phyloP scores from a whole-genome alignment of 495 filamentous ascomycete genomes.

The Neurospora pannonica region DNA sequence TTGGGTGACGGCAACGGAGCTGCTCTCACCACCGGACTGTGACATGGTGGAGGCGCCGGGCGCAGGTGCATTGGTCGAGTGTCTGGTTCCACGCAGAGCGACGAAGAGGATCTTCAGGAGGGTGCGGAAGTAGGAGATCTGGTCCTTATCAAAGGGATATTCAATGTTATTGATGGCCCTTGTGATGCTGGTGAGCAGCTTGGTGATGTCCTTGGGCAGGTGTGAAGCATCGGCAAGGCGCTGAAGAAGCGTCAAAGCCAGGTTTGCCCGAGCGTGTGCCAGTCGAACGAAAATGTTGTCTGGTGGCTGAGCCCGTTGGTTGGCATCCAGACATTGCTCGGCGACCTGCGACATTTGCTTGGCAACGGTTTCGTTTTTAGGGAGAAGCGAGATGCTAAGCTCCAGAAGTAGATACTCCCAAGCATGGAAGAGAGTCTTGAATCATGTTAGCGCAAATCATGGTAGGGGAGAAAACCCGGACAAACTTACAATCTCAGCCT shows the following conservation, averaged over 20 bases:
- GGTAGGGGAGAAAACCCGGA: not conserved
- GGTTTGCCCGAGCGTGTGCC: conserved; percentile 58
- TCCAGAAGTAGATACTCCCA: conserved; percentile 88
- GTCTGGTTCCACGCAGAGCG: conserved; percentile 49
- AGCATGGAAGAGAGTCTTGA: conserved; percentile 64
- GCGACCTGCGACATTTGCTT: conserved; percentile 58
- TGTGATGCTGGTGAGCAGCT: conserved; percentile 57
- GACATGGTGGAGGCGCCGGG: conserved; percentile 9
- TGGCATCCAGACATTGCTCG: conserved; percentile 62
- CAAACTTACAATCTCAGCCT: conserved; percentile 74
- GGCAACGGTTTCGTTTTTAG: conserved; percentile 47
- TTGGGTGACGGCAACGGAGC: conserved; percentile 32
- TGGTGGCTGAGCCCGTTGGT: conserved; percentile 53
- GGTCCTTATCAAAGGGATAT: conserved; percentile 50
- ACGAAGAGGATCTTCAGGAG: conserved; percentile 82
- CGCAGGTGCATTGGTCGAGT: conserved; percentile 14
- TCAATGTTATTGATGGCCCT: conserved; percentile 54
- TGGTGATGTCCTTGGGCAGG: conserved; percentile 49
- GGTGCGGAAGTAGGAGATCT: conserved; percentile 67
- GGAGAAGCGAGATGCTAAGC: conserved; percentile 59
- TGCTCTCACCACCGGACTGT: conserved; percentile 2
- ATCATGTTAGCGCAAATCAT: conserved; percentile 17
- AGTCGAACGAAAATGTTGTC: conserved; percentile 66
- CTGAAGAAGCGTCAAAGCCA: conserved; percentile 69
- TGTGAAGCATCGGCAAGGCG: conserved; percentile 56